phyloP scores from a whole-genome alignment of 2,329 filamentous ascomycete genomes.

The Clarireedia hainanense region DNA sequence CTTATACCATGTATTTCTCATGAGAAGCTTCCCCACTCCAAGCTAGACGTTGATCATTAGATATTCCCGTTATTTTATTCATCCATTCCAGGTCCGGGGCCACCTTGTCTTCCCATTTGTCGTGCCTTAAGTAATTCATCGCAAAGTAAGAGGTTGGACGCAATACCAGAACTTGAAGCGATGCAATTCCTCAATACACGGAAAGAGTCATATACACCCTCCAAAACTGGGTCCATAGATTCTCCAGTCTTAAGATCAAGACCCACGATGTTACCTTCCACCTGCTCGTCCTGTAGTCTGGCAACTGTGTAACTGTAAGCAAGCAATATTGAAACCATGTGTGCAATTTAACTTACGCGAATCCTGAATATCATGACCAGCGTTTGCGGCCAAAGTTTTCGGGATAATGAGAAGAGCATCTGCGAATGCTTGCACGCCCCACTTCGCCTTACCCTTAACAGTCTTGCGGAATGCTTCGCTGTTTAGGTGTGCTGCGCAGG shows the following conservation, averaged over 20 bases:
- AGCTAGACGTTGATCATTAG: not conserved
- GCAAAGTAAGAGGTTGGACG: constrained; percentile 88
- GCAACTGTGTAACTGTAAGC: constrained; percentile 52
- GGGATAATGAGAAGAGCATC: constrained; percentile 93
- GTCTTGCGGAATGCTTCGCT: constrained; percentile 81
- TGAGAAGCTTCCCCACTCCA: not conserved
- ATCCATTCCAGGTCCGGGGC: constrained; percentile 58
- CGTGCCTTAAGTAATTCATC: constrained; percentile 96
- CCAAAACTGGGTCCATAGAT: constrained; percentile 89
- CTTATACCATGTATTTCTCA: not conserved
- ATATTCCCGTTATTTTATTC: constrained; percentile 27
- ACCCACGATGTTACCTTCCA: constrained; percentile 78
- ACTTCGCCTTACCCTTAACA: constrained; percentile 97
- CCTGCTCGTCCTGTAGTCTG: constrained; percentile 74
- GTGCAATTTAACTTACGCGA: constrained; percentile 54
- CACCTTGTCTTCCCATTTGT: constrained; percentile 72
- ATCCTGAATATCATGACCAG: constrained; percentile 94
- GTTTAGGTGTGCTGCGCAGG: constrained; percentile 78
- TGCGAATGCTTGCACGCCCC: constrained; percentile 88
- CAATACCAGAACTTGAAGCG: constrained; percentile 89
- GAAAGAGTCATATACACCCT: constrained; percentile 94
- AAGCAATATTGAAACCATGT: not conserved
- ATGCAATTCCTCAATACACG: constrained; percentile 89
- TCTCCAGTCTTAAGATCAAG: constrained; percentile 80
- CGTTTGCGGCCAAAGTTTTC: constrained; percentile 94